Evolutionary conservation across 2,329 filamentous ascomycete species (phyloP), one percentile per base, ranked within the genome.

Genomic region (Clarireedia monteithiana): DNA sequence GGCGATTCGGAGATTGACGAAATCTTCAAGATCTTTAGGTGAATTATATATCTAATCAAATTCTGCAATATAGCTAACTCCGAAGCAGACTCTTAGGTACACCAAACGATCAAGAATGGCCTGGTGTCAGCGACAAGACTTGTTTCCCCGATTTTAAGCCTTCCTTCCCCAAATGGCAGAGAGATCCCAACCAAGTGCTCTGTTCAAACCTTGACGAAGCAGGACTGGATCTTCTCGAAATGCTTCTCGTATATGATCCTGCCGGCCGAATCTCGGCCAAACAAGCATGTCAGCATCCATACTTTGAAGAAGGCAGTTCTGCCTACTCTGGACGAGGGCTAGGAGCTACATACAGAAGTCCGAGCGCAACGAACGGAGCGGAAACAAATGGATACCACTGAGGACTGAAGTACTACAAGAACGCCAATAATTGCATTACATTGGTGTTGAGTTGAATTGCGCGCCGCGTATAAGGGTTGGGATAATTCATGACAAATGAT

Each of bases 1-100:
- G 91, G 91, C 57, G 91, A 96, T 70, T 94, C 89, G 5, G 89
- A 95, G 70, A 95, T 95, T 72, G 89, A 95, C 68, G 89, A 95
- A 73, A 95, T 95, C 68, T 95, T 95, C 79, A 94, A 92, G 75
- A 95, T 86, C 70, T 96, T 96, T 84, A 83, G 85, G 89, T 90
- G 76, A 66, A 78, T 64, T 12, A 15, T 4, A 48, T 12, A 27
- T 39, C 27, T 20, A 48, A 15, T 6, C 26, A 17, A 14, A 42
- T 48, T 2, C 5, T 34, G 24, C 6, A 46, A 14, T 9, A 39
- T 46, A 45, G 24, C 63, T 69, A 50, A 69, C 55, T 45, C 48
- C 38, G 59, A 88, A 30, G 5, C 17, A 55, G 85, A 58, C 73
- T 90, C 38, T 82, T 96, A 40, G 90, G 91, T 62, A 96, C 91